Evolutionary conservation across 2,329 filamentous ascomycete genomes (phyloP), one percentile per base, ranked within the genome.

Genomic region (Uncinocarpus reesii): DNA sequence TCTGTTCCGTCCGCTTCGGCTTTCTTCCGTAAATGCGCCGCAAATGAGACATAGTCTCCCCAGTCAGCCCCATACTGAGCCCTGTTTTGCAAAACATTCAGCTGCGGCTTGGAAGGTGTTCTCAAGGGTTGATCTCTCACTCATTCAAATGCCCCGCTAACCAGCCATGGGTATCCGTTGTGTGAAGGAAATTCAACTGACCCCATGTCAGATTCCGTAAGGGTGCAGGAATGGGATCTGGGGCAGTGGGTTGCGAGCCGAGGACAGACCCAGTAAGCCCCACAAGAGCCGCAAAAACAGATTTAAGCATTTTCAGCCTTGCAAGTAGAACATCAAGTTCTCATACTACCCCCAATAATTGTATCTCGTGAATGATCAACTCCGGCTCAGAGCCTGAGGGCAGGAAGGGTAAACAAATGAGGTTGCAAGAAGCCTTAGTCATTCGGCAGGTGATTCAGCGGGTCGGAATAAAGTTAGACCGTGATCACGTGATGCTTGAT

Each of bases 1-100:
- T 98, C 92, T 23, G 78, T 79, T 37, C 87, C 88, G 46, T 82
- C 75, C 1, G 80, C 77, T 60, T 95, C 85, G 48, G 88, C 87
- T 60, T 79, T 81, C 56, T 80, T 76, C 48, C 79, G 83, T 74
- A 98, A 79, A 62, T 90, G 87, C 29, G 83, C 74, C 28, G 88
- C 80, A 62, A 98, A 95, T 5, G 90, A 95, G 58, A 96, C 77
- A 66, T 96, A 98, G 68, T 98, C 92, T 50, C 92, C 92, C 88
- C 92, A 96, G 28, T 98, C 92, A 40, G 87, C 90, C 5, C 86
- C 89, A 67, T 93, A 98, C 16, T 49, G 43, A 29, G 46, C 38
- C 34, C 44, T 41, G 23, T 47, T 29, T 43, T 15, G 21, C 47
- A 29, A 37, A 48, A 5, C 5, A 21, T 40, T 40, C 36, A 40